phyloP scores from a whole-genome alignment of 78 protist genomes.

The Dictyostelium intermedium region DNA sequence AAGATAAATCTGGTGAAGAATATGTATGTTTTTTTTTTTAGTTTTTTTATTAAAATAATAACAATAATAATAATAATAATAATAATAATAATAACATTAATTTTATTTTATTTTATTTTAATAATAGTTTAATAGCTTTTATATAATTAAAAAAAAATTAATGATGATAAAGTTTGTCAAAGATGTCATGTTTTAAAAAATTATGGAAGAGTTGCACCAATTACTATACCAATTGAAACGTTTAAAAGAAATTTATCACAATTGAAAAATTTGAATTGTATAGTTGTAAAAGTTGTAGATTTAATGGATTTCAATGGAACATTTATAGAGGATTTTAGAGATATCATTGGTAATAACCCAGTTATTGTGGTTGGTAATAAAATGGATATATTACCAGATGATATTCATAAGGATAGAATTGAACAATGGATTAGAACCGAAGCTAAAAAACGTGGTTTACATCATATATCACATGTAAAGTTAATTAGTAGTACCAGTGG shows the following conservation, averaged over 20 bases:
- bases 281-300: conserved; percentile 66
- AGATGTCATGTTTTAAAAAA: conserved; percentile 76
- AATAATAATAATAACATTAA: background rate
- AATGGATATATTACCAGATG: conserved; percentile 67
- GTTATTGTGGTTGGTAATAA: conserved; percentile 65
- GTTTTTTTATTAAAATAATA: background rate
- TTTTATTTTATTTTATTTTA: background rate
- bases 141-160: background rate
- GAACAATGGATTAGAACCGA: conserved; percentile 49
- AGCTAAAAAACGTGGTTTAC: conserved; percentile 9
- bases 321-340: conserved; percentile 50
- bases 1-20: conserved; percentile 2
- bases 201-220: conserved; percentile 63
- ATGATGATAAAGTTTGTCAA: conserved; percentile 50
- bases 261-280: conserved; percentile 47
- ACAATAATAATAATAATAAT: background rate
- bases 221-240: conserved; percentile 37
- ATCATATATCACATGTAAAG: conserved; percentile 8
- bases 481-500: background rate
- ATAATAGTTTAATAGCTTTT: background rate
- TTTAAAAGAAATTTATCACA: conserved; percentile 10
- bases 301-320: conserved; percentile 75
- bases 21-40: background rate
- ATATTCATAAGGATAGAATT: conserved; percentile 39
- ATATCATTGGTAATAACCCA: conserved; percentile 62